Evolutionary conservation across 1,139 yeast species (phyloP).

Genomic region (Yarrowia galli): DNA sequence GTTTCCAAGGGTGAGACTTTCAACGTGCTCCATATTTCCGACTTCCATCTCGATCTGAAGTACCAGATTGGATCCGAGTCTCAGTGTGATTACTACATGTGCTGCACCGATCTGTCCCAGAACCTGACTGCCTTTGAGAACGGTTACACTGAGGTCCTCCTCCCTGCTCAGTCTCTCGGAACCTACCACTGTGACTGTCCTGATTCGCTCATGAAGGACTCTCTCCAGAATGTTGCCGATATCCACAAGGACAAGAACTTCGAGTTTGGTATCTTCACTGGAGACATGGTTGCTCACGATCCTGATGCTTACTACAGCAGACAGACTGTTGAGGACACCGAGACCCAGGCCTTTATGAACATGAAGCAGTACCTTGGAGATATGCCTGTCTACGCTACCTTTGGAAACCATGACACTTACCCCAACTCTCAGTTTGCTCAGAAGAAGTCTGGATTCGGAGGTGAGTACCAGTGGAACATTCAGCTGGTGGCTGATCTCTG

Average conservation of each 20-base stretch:
- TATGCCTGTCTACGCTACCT: constrained; percentile 66
- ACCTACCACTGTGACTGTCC: constrained; percentile 68
- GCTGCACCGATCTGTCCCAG: constrained; percentile 57
- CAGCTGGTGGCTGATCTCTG: constrained; percentile 68
- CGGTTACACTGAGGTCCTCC: constrained; percentile 49
- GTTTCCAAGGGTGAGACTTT: constrained; percentile 54
- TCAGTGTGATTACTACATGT: constrained; percentile 59
- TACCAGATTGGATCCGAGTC: constrained; percentile 65
- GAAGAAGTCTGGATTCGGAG: constrained; percentile 56
- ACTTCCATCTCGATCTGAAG: constrained; percentile 64
- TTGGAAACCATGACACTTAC: constrained; percentile 80
- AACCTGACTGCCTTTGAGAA: constrained; percentile 52
- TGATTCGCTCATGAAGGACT: constrained; percentile 62
- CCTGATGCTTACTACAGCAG: constrained; percentile 56
- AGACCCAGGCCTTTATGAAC: constrained; percentile 59
- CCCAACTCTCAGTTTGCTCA: constrained; percentile 79
- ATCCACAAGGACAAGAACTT: constrained; percentile 51
- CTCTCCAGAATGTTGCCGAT: constrained; percentile 58
- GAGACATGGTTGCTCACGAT: constrained; percentile 70
- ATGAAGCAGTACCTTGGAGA: constrained; percentile 63
- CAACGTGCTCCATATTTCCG: constrained; percentile 67
- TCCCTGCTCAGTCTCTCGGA: constrained; percentile 67
- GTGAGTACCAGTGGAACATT: constrained; percentile 64
- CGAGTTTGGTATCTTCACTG: constrained; percentile 69
- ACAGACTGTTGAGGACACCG: constrained; percentile 61